Percentiles rank a stretch among this genome's conserved stretches.
These are phyloP conservation scores for Zoysia matrella DNA, from an alignment of 202 grass and related monocot species.

Conservation along the genomic window DNA sequence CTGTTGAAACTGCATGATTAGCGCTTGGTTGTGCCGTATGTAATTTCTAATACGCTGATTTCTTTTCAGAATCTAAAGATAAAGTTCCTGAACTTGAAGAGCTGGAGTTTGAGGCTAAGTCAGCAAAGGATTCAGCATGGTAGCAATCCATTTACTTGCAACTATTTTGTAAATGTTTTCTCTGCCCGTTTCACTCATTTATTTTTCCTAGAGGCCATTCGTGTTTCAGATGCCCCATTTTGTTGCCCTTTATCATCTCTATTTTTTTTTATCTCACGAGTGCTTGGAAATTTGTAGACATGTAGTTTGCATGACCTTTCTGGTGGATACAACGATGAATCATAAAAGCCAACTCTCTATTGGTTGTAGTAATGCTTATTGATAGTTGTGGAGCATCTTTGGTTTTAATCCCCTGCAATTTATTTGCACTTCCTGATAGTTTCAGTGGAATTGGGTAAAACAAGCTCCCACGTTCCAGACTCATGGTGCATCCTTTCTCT, in stretches of 20 bases:
- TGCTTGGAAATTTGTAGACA: conserved; percentile 7
- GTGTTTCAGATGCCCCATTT: background rate
- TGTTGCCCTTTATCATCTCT: conserved; percentile 1
- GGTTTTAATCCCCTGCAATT: background rate
- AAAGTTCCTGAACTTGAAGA: conserved; percentile 56
- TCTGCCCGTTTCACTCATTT: background rate
- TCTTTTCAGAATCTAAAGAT: conserved; percentile 58
- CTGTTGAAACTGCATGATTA: conserved; percentile 28
- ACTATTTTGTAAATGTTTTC: conserved; percentile 7
- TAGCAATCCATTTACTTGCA: conserved; percentile 47
- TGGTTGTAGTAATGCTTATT: background rate
- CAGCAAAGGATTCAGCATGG: conserved; percentile 73
- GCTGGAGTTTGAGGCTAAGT: conserved; percentile 76
- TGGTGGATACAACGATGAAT: conserved; percentile 18
- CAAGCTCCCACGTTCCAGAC: background rate
- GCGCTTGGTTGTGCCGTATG: conserved; percentile 18
- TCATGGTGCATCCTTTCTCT: background rate
- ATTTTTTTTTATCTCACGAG: conserved; percentile 19
- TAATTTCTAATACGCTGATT: conserved; percentile 30
- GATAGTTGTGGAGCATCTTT: background rate
- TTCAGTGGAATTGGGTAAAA: conserved; percentile 5
- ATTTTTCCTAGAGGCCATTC: conserved; percentile 26
- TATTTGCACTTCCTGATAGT: background rate
- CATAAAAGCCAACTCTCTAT: conserved; percentile 3
- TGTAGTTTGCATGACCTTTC: background rate